Percentiles rank a stretch among this genome's conserved stretches.
Evolutionary conservation across 2,329 filamentous ascomycete species (phyloP).

Genomic region (Trichoderma hamatum): DNA sequence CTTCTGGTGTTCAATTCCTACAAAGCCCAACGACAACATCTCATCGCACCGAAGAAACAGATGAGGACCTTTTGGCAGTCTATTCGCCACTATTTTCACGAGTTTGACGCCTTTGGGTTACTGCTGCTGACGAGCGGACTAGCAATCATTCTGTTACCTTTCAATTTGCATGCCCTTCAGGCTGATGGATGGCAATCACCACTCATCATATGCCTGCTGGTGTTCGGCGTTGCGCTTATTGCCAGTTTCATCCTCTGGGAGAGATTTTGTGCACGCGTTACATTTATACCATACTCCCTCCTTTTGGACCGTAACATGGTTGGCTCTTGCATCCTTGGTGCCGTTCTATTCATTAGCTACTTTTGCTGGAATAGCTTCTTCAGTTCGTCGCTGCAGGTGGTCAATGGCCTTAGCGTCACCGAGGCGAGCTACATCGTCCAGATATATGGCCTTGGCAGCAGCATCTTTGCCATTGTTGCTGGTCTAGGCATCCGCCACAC

Average conservation of each 20-base stretch:
- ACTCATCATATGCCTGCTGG: conserved; percentile 46
- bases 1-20: conserved; percentile 52
- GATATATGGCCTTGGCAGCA: conserved; percentile 50
- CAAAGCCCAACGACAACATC: conserved; percentile 63
- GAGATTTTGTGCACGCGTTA: conserved; percentile 43
- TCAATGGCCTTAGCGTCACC: conserved; percentile 41
- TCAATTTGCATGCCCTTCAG: conserved; percentile 49
- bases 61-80: conserved; percentile 50
- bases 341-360: conserved; percentile 42
- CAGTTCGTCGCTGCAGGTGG: conserved; percentile 45
- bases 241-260: conserved; percentile 46
- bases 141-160: conserved; percentile 66
- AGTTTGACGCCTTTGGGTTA: conserved; percentile 67
- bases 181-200: conserved; percentile 43
- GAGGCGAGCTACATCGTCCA: conserved; percentile 48
- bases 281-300: conserved; percentile 43
- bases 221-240: conserved; percentile 44
- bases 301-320: conserved; percentile 43
- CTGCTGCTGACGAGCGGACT: conserved; percentile 64
- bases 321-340: conserved; percentile 41
- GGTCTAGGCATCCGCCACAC: conserved; percentile 50
- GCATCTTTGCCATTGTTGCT: conserved; percentile 46
- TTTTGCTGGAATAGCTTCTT: conserved; percentile 47
- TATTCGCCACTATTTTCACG: conserved; percentile 56
- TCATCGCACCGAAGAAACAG: conserved; percentile 41